These are phyloP conservation scores for Mycena venus DNA, from an alignment of 768 basidiomycete genomes.

Conservation along the genomic window DNA sequence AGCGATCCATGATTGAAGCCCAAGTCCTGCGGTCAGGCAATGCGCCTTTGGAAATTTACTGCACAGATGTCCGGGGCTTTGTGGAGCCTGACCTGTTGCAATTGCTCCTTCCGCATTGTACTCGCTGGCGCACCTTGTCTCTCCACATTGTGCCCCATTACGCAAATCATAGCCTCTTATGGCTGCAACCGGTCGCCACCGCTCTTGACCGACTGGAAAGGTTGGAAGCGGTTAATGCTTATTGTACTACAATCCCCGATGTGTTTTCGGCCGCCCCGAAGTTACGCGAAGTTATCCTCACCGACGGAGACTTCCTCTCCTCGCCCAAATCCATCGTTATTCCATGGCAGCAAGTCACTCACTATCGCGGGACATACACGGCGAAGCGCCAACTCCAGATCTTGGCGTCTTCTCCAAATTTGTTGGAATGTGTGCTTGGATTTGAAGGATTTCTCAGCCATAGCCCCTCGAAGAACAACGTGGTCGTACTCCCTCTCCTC, in stretches of 20 bases:
- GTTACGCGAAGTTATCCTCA: neutral
- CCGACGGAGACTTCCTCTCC: neutral
- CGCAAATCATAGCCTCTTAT: neutral
- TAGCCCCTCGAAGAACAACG: neutral
- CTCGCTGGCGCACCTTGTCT: neutral
- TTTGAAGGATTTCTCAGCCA: neutral
- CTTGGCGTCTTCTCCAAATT: neutral
- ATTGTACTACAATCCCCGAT: neutral
- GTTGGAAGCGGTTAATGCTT: neutral
- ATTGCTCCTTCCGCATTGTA: neutral
- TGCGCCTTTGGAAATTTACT: neutral
- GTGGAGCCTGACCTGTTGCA: neutral
- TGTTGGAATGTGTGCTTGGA: neutral
- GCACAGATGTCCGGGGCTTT: neutral
- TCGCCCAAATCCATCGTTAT: neutral
- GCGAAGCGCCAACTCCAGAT: neutral
- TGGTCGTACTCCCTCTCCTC: neutral
- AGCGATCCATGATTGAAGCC: neutral
- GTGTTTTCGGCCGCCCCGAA: neutral
- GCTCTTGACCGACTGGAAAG: neutral
- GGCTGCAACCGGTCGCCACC: neutral
- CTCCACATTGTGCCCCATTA: neutral
- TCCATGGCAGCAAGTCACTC: neutral
- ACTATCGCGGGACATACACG: neutral
- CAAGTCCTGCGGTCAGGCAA: neutral